Evolutionary conservation across 148 eudicot species (phyloP), one percentile per base, ranked within the genome.

Genomic region (Silene conica): DNA sequence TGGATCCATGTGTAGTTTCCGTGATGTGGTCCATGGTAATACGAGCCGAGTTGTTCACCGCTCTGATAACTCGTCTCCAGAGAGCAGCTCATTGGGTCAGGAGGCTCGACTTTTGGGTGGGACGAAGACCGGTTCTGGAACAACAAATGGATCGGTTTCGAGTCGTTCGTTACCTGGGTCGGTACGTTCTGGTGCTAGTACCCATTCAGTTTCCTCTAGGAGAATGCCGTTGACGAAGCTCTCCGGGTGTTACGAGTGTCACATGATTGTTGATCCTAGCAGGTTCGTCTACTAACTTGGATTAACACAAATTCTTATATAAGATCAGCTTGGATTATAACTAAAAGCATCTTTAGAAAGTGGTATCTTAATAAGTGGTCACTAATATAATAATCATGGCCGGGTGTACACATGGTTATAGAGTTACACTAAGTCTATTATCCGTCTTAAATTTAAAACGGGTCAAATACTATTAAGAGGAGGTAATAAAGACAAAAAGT

Each of bases 221-320:
- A 88, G 89, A 28, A 87, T 87, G 86, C 98, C 89, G 25, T 76
- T 93, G 13, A 87, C 91, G 69, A 93, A 82, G 86, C 83, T 93
- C 20, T 93, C 98, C 46, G 95, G 98, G 4, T 91, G 97, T 52
- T 93, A 91, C 59, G 98, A 93, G 70, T 93, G 98, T 67, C 98
- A 83, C 64, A 83, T 82, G 67, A 86, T 91, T 73, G 88, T 89
- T 67, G 98, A 93, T 74, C 98, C 97, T 70, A 80, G 85, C 84
- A 93, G 97, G 97, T n/a, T 38, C 19, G 4, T 70, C 6, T 16
- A 19, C 10, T 0, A 5, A 52, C 10, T 56, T 56, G 31, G 11
- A 12, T 14, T 15, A 62, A 61, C 43, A 38, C 43, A 38, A 38
- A 38, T 38, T 38, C 43, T 31, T 31, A 31, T 31, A 31, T 31